Conservation (phyloP, 78 protist genomes). For the Chrysochromulina parva region DNA sequence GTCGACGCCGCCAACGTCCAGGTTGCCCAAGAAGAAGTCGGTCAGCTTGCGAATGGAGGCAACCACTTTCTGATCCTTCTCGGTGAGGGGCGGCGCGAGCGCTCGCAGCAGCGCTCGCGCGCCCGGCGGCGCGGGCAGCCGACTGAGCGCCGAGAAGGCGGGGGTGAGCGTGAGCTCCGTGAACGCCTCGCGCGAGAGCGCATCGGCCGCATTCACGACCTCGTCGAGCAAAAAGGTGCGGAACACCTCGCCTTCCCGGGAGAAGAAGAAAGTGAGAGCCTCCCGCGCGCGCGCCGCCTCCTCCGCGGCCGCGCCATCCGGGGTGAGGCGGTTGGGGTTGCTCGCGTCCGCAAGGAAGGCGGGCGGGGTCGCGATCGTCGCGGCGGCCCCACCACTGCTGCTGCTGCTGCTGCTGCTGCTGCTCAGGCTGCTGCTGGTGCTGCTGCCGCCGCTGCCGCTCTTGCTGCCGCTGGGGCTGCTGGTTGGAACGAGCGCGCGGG, state of each 20-base stretch:
- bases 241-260: background rate
- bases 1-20: too few relatives aligned
- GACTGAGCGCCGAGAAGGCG: background rate
- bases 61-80: background rate
- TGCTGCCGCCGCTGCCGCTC: too few relatives aligned
- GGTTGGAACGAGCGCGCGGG: background rate
- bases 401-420: too few relatives aligned
- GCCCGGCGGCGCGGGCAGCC: background rate
- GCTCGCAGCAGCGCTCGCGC: background rate
- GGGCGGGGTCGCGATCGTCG: background rate
- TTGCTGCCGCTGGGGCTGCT: background rate
- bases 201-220: background rate
- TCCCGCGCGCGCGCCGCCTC: background rate
- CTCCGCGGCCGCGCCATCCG: background rate
- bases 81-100: constrained; percentile 7
- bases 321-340: background rate
- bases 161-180: background rate
- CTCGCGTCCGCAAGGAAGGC: background rate
- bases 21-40: constrained; percentile 1
- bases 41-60: background rate
- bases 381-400: too few relatives aligned
- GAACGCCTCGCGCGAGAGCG: constrained; percentile 26
- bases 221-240: constrained; percentile 33
- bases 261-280: constrained; percentile 35
- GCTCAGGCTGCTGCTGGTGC: too few relatives aligned